Percentiles rank a stretch among this genome's conserved stretches.
These are phyloP conservation scores for Cercospora sojina DNA, from an alignment of 2,329 filamentous ascomycete genomes.

Conservation along the genomic window DNA sequence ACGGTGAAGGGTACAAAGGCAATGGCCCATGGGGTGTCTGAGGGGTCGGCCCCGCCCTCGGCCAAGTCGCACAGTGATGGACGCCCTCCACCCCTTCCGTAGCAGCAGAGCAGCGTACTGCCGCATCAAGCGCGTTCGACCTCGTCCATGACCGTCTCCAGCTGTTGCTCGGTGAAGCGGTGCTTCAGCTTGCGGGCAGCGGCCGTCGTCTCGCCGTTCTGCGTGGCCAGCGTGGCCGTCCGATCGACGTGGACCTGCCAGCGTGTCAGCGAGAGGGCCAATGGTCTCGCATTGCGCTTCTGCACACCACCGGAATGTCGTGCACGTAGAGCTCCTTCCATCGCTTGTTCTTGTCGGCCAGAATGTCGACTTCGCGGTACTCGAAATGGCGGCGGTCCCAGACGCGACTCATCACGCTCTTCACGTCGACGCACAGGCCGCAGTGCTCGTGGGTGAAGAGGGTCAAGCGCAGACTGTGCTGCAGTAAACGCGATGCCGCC, in stretches of 20 bases:
- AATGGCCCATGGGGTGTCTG: too few relatives aligned
- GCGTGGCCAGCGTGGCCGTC: constrained; percentile 45
- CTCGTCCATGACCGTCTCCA: constrained; percentile 67
- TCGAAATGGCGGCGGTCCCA: constrained; percentile 66
- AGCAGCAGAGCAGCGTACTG: neutral
- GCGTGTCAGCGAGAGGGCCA: neutral
- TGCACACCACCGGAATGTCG: constrained; percentile 72
- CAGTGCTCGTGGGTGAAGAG: constrained; percentile 73
- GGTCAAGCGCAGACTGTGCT: constrained; percentile 52
- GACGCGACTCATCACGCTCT: constrained; percentile 65
- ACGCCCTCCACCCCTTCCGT: too few relatives aligned
- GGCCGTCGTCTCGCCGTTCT: constrained; percentile 56
- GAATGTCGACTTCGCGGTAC: constrained; percentile 68
- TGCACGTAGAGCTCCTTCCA: constrained; percentile 78
- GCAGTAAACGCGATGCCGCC: constrained; percentile 19
- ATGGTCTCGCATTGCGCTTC: neutral
- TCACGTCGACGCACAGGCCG: constrained; percentile 68
- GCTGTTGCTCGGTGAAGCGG: constrained; percentile 66
- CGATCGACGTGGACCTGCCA: constrained; percentile 63
- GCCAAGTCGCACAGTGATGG: neutral
- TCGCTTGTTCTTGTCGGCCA: constrained; percentile 58
- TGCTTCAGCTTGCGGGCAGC: constrained; percentile 74
- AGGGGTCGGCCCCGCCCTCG: neutral
- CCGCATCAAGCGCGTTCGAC: constrained; percentile 36
- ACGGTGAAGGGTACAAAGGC: neutral